These are phyloP conservation scores for Xylaria sp. DNA, from an alignment of 2,329 filamentous ascomycete genomes.

Conservation along the genomic window DNA sequence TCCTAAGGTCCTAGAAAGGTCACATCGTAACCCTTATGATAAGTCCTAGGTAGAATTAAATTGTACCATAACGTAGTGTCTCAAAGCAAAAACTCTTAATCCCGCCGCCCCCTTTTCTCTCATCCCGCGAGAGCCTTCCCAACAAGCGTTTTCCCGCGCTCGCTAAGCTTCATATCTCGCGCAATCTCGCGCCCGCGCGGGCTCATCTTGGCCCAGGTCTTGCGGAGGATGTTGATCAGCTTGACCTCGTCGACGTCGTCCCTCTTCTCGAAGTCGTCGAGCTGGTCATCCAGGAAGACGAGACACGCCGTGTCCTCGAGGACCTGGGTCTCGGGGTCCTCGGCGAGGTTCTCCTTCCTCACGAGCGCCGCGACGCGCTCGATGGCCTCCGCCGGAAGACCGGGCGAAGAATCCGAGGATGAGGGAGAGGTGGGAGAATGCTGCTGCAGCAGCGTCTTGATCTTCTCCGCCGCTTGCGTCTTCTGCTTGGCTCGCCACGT, in stretches of 20 bases:
- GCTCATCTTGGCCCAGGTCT: slow-evolving; percentile 83
- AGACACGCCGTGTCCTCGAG: slow-evolving; percentile 88
- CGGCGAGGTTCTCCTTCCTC: slow-evolving; percentile 77
- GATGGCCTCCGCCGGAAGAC: slow-evolving; percentile 60
- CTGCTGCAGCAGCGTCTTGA: slow-evolving; percentile 67
- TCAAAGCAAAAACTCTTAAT: background rate
- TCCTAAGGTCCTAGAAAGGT: background rate
- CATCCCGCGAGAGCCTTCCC: slow-evolving; percentile 66
- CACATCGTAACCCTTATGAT: background rate
- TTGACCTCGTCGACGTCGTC: slow-evolving; percentile 78
- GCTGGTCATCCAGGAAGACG: slow-evolving; percentile 88
- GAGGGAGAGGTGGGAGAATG: slow-evolving; percentile 43
- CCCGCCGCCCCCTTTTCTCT: background rate
- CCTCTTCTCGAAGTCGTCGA: slow-evolving; percentile 78
- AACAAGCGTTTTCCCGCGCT: slow-evolving; percentile 69
- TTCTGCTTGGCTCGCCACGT: slow-evolving; percentile 81
- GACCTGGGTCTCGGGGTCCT: slow-evolving; percentile 74
- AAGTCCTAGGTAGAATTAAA: background rate
- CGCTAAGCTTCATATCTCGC: slow-evolving; percentile 72
- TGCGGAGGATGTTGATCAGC: slow-evolving; percentile 74
- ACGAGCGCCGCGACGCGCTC: slow-evolving; percentile 76
- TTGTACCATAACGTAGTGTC: background rate
- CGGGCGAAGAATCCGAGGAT: slow-evolving; percentile 37
- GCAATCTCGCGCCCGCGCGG: slow-evolving; percentile 70
- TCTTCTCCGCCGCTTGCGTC: slow-evolving; percentile 65